These are phyloP conservation scores for Ottelia alismoides DNA, from an alignment of 106 monocot genomes.

Conservation along the genomic window DNA sequence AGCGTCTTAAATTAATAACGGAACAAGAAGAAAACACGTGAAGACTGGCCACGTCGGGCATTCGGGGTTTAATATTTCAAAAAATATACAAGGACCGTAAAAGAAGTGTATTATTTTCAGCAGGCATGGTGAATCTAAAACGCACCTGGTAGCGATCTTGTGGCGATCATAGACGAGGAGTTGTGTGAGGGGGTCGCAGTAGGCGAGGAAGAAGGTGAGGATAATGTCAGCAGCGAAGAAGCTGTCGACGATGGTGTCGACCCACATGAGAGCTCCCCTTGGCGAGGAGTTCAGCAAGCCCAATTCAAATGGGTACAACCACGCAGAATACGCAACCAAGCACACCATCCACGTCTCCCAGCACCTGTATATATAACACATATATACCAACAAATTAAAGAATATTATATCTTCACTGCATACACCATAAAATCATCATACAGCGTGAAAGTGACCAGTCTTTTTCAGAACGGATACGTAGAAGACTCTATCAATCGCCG, in stretches of 20 bases:
- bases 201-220: conserved; percentile 79
- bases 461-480: too few species aligned
- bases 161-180: conserved; percentile 51
- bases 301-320: conserved; percentile 90
- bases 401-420: too few species aligned
- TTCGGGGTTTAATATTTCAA: not conserved
- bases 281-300: conserved; percentile 58
- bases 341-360: conserved; percentile 94
- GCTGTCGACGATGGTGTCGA: conserved; percentile 48
- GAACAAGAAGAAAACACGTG: not conserved
- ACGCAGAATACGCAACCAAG: conserved; percentile 77
- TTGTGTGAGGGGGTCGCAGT: conserved; percentile 65
- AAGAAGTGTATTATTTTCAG: too few species aligned
- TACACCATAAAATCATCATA: too few species aligned
- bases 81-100: not conserved
- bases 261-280: conserved; percentile 40
- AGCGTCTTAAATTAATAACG: not conserved
- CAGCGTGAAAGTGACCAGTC: not conserved
- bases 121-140: too few species aligned
- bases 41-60: not conserved
- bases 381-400: not conserved
- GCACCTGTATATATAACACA: conserved; percentile 27
- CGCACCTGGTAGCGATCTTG: conserved; percentile 74
- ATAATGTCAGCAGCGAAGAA: conserved; percentile 78
- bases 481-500: too few species aligned